phyloP scores from a whole-genome alignment of 805 yeast species.

The Tanozyma kutaoensis region DNA sequence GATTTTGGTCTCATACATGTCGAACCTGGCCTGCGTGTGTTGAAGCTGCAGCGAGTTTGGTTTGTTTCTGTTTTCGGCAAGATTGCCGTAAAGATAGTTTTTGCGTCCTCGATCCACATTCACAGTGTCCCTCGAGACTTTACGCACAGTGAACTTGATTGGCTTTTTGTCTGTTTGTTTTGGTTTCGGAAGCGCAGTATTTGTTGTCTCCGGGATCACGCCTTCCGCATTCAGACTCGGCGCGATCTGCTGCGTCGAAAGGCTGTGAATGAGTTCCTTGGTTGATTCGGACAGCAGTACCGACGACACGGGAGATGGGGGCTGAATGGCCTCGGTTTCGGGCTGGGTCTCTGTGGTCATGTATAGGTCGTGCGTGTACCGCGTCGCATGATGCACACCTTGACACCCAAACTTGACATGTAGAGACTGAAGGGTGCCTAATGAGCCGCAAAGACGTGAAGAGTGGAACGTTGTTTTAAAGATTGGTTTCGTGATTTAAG shows the following conservation, averaged over 20 bases:
- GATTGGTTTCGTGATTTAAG: too few relatives aligned
- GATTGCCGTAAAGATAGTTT: conserved; percentile 6
- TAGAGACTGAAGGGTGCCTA: too few relatives aligned
- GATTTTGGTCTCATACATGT: conserved; percentile 16
- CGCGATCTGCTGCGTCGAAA: conserved; percentile 1
- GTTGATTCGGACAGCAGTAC: conserved; percentile 7
- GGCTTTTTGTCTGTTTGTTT: conserved; percentile 4
- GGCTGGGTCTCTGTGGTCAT: too few relatives aligned
- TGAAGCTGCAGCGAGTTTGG: too few relatives aligned
- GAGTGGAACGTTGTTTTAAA: too few relatives aligned
- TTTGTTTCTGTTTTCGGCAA: conserved; percentile 6
- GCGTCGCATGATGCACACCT: too few relatives aligned
- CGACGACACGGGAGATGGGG: conserved; percentile 4
- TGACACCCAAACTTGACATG: too few relatives aligned
- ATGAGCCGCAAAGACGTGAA: too few relatives aligned
- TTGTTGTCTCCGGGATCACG: background rate
- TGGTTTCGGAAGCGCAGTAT: background rate
- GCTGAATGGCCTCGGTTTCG: too few relatives aligned
- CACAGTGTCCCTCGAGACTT: conserved; percentile 6
- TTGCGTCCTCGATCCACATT: background rate
- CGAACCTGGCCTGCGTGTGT: conserved; percentile 18
- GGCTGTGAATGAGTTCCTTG: conserved; percentile 4
- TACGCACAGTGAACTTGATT: conserved; percentile 8
- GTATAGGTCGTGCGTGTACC: too few relatives aligned
- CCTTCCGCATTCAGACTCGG: background rate